Percentiles rank a stretch among this genome's conserved stretches.
Evolutionary conservation across 2,329 filamentous ascomycete genomes (phyloP).

Genomic region (Pseudogymnoascus sp.): DNA sequence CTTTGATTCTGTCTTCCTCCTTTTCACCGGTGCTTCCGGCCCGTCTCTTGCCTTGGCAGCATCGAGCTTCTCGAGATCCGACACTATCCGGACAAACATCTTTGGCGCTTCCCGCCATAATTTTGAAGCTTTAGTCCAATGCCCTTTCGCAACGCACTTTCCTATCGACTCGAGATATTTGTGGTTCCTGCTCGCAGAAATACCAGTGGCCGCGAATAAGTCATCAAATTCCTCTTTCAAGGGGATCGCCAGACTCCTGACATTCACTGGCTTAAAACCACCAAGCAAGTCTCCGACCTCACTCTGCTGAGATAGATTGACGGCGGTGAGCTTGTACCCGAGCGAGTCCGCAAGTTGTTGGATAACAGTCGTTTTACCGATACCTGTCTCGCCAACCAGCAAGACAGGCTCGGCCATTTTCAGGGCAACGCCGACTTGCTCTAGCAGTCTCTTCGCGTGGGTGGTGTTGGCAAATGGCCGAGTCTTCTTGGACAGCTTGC

Average conservation of each 20-base stretch:
- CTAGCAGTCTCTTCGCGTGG: slow-evolving; percentile 74
- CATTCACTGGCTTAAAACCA: slow-evolving; percentile 92
- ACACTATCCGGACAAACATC: slow-evolving; percentile 69
- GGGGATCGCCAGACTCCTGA: slow-evolving; percentile 77
- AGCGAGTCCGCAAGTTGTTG: slow-evolving; percentile 82
- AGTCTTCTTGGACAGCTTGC: slow-evolving; percentile 42
- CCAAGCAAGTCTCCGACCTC: slow-evolving; percentile 93
- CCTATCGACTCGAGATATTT: slow-evolving; percentile 73
- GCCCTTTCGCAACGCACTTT: slow-evolving; percentile 69
- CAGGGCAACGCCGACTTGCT: slow-evolving; percentile 78
- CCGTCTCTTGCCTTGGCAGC: slow-evolving; percentile 28
- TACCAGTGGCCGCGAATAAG: slow-evolving; percentile 73
- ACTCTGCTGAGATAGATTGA: slow-evolving; percentile 96
- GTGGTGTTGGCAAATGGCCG: slow-evolving; percentile 80
- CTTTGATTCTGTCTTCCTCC: slow-evolving; percentile 56
- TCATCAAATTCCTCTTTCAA: slow-evolving; percentile 91
- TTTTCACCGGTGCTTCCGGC: slow-evolving; percentile 59
- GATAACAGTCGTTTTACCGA: slow-evolving; percentile 93
- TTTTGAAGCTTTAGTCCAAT: slow-evolving; percentile 80
- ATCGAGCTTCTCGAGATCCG: slow-evolving; percentile 41
- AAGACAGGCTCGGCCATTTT: slow-evolving; percentile 80
- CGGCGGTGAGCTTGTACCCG: slow-evolving; percentile 78
- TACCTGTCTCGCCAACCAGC: slow-evolving; percentile 96
- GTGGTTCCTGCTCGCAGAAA: slow-evolving; percentile 79
- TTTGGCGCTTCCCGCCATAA: slow-evolving; percentile 83